Percentiles rank a stretch among this genome's conserved stretches.
Conservation (phyloP, 208 protist species). For the Herpetomonas samuelpessoai region DNA sequence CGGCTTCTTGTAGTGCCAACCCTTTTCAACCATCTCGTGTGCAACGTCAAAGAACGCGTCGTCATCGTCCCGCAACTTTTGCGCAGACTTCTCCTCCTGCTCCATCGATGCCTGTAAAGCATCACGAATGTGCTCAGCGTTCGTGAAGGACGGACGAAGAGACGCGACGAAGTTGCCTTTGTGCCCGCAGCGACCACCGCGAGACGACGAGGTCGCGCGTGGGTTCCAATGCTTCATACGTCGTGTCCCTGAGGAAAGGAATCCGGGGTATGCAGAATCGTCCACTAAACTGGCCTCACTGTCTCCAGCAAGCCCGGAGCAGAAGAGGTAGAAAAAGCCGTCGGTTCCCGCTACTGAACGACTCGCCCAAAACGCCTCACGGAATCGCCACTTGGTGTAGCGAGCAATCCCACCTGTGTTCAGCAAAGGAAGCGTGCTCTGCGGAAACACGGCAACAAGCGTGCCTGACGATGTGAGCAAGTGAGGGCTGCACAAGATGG, state of each 20-base stretch:
- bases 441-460: background rate
- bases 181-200: background rate
- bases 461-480: background rate
- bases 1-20: slow-evolving; percentile 32
- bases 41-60: slow-evolving; percentile 62
- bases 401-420: slow-evolving; percentile 6
- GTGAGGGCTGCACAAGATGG: background rate
- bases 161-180: slow-evolving; percentile 26
- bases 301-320: slow-evolving; percentile 19
- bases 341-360: background rate
- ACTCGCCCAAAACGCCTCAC: slow-evolving; percentile 3
- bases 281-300: slow-evolving; percentile 12
- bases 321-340: slow-evolving; percentile 18
- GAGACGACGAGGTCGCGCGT: slow-evolving; percentile 11
- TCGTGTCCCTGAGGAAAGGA: slow-evolving; percentile 13
- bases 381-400: slow-evolving; percentile 28
- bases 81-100: slow-evolving; percentile 21
- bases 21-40: slow-evolving; percentile 62
- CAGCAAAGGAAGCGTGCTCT: background rate
- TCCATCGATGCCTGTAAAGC: slow-evolving; percentile 20
- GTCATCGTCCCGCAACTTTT: slow-evolving; percentile 30
- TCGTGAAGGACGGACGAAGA: slow-evolving; percentile 48
- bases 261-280: slow-evolving; percentile 33
- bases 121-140: slow-evolving; percentile 34
- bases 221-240: slow-evolving; percentile 51